These are phyloP conservation scores for Salix arbutifolia DNA, from an alignment of 345 rosid species.

Conservation along the genomic window DNA sequence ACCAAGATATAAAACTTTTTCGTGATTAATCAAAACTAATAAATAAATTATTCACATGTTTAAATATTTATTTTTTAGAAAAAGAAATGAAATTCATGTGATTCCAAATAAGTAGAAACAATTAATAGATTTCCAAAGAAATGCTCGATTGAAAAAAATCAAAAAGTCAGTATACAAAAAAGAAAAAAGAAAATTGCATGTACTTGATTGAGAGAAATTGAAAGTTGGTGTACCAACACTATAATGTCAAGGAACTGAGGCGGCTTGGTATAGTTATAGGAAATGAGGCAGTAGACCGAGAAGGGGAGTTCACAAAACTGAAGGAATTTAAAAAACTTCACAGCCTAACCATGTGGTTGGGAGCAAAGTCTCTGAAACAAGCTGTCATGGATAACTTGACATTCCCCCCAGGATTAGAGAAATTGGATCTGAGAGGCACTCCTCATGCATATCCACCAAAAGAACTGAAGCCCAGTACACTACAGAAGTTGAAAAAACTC, in stretches of 20 bases:
- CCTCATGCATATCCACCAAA: background rate
- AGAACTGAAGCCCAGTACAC: background rate
- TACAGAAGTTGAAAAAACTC: background rate
- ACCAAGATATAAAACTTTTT: too few species aligned
- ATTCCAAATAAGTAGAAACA: too few species aligned
- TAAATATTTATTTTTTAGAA: too few species aligned
- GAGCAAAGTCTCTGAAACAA: background rate
- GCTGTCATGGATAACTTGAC: background rate
- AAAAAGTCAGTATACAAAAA: too few species aligned
- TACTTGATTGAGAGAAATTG: background rate
- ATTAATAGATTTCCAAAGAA: too few species aligned
- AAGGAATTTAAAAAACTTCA: background rate
- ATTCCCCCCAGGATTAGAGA: background rate
- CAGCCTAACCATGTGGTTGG: constrained; percentile 18
- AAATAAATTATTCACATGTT: too few species aligned
- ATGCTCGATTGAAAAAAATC: too few species aligned
- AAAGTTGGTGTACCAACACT: too few species aligned
- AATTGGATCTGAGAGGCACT: constrained; percentile 5
- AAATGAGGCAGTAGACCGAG: background rate
- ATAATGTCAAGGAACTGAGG: constrained; percentile 13
- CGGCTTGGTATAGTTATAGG: constrained; percentile 7
- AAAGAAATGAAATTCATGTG: too few species aligned
- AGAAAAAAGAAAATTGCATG: too few species aligned
- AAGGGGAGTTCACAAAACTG: background rate
- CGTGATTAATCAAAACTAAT: too few species aligned